These are phyloP conservation scores for Rubus parviflorus DNA, from an alignment of 306 rosid genomes.

Conservation along the genomic window DNA sequence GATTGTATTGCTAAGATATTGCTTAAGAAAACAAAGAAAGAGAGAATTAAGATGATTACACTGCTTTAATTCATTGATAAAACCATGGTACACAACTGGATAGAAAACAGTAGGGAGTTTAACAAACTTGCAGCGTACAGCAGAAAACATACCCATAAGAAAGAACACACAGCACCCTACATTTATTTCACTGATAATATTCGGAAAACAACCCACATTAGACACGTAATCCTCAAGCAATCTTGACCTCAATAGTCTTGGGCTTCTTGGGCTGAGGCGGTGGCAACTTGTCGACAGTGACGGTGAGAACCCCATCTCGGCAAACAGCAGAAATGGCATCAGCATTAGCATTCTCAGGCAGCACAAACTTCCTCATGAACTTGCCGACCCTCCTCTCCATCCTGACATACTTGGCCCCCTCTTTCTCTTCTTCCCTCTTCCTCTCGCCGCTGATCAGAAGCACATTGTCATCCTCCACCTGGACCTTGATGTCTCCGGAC, in stretches of 20 bases:
- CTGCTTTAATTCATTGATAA: background rate
- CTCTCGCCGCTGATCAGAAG: conserved; percentile 79
- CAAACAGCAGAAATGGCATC: conserved; percentile 68
- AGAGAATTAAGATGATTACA: background rate
- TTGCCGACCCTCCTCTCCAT: conserved; percentile 91
- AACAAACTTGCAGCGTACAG: background rate
- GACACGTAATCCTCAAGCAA: conserved; percentile 35
- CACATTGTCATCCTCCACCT: conserved; percentile 82
- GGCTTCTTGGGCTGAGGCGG: conserved; percentile 97
- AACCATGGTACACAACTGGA: background rate
- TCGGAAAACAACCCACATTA: background rate
- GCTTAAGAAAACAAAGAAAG: background rate
- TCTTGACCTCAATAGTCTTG: conserved; percentile 70
- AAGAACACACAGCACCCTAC: background rate
- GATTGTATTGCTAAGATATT: background rate
- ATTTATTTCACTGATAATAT: background rate
- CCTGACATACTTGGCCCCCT: conserved; percentile 64
- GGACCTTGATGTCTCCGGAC: conserved; percentile 83
- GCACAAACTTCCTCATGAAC: conserved; percentile 77
- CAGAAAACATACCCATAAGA: background rate
- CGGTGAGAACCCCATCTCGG: conserved; percentile 85
- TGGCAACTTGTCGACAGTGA: conserved; percentile 71
- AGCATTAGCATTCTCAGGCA: conserved; percentile 76
- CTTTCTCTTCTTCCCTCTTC: conserved; percentile 89
- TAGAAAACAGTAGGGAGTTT: background rate